Conservation (phyloP, 306 rosid genomes). For the Trifolium pratense region DNA sequence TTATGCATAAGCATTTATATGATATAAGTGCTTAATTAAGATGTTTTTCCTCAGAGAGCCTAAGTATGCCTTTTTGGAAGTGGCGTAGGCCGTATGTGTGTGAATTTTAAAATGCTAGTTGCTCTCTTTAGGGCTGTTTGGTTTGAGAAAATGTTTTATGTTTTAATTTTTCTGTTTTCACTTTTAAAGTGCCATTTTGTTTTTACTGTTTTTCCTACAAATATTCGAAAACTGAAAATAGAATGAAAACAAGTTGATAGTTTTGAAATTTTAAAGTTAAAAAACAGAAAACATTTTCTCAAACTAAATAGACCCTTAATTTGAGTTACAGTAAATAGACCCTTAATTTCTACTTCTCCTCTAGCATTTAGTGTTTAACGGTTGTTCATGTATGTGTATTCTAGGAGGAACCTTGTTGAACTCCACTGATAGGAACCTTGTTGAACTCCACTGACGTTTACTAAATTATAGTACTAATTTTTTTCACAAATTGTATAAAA, state of each 20-base stretch:
- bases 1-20: too few relatives aligned
- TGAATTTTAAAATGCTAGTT: constrained; percentile 7
- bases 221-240: constrained; percentile 1
- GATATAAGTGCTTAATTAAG: not conserved
- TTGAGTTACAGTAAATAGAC: not conserved
- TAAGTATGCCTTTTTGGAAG: constrained; percentile 5
- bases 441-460: constrained; percentile 1
- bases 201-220: not conserved
- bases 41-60: not conserved
- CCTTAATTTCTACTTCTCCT: not conserved
- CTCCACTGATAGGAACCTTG: constrained; percentile 4
- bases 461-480: not conserved
- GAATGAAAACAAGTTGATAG: not conserved
- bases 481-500: constrained; percentile 21
- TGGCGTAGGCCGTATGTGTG: constrained; percentile 1
- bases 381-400: constrained; percentile 11
- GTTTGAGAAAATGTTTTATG: not conserved
- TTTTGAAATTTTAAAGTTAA: not conserved
- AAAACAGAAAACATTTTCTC: not conserved
- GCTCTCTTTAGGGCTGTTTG: not conserved
- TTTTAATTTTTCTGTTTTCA: not conserved
- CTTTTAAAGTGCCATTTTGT: not conserved
- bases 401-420: constrained; percentile 20
- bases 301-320: not conserved
- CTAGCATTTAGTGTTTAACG: not conserved